Conservation (phyloP, 2,329 filamentous ascomycete species). For the Tolypocladium tropicale region DNA sequence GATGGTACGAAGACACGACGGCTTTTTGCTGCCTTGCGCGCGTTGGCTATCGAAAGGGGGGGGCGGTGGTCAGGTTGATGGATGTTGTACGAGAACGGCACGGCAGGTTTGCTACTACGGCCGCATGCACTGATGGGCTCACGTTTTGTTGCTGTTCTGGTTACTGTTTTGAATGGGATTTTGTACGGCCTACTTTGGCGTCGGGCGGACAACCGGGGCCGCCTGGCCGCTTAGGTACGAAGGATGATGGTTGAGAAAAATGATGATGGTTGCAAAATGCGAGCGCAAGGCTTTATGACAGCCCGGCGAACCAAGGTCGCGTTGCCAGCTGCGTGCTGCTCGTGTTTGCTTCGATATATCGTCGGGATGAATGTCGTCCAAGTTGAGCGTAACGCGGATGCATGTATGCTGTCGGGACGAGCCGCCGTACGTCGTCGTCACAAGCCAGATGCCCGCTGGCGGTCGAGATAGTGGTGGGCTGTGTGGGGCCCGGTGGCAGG, state of each 20-base stretch:
- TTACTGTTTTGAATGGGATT: not conserved
- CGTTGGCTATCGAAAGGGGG: not conserved
- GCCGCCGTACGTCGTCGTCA: not conserved
- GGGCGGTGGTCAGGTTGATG: not conserved
- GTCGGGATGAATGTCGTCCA: no score
- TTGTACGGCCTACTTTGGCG: not conserved
- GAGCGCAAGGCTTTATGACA: not conserved
- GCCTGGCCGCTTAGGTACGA: not conserved
- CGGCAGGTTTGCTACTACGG: not conserved
- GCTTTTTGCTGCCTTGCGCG: constrained; percentile 4
- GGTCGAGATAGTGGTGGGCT: not conserved
- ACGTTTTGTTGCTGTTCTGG: not conserved
- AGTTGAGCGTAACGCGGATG: no score
- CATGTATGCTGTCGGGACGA: not conserved
- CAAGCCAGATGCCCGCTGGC: not conserved
- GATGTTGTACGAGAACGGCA: not conserved
- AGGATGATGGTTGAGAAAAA: not conserved
- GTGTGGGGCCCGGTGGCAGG: no score
- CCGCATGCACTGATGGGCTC: not conserved
- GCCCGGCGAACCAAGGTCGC: not conserved
- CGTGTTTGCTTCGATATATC: not conserved
- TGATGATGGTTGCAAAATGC: not conserved
- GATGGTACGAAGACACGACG: constrained; percentile 22
- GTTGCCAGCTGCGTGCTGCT: not conserved
- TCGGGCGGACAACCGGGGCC: not conserved